Evolutionary conservation across 2,329 filamentous ascomycete genomes (phyloP).

Genomic region (Botryotinia narcissicola): DNA sequence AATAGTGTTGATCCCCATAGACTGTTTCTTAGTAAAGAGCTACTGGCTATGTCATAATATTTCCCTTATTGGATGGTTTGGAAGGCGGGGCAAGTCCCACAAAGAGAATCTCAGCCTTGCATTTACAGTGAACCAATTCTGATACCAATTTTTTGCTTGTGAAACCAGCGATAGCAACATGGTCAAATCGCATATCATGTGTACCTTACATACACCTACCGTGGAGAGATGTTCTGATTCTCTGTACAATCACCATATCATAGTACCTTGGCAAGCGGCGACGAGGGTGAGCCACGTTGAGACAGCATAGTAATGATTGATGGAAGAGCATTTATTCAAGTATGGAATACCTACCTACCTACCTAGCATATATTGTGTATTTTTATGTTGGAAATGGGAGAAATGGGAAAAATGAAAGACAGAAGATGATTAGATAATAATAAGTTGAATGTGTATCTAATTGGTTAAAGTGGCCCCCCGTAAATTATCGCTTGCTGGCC

Average conservation of each 20-base stretch:
- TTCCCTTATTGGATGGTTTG: slow-evolving; percentile 12
- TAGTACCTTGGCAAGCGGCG: not conserved
- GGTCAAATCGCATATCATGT: not conserved
- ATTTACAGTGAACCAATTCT: not conserved
- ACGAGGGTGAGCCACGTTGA: not conserved
- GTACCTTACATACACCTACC: not conserved
- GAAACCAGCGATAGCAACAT: not conserved
- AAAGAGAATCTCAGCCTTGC: slow-evolving; percentile 20
- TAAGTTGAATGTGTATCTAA: not conserved
- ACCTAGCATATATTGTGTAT: not conserved
- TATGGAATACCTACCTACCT: not conserved
- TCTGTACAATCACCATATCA: not conserved
- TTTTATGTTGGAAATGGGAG: not conserved
- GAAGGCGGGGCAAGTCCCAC: slow-evolving; percentile 18
- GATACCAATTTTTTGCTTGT: not conserved
- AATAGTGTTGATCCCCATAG: slow-evolving; percentile 14
- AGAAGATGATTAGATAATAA: not conserved
- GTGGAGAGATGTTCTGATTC: not conserved
- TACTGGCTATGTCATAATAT: slow-evolving; percentile 6
- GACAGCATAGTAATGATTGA: not conserved
- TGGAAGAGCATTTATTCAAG: not conserved
- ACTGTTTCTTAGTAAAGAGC: slow-evolving; percentile 11
- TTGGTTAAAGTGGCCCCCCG: slow-evolving; percentile 1
- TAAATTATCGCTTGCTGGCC: slow-evolving; percentile 11
- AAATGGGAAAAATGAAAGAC: not conserved